These are phyloP conservation scores for Pythium aphanidermatum DNA, from an alignment of 352 stramenopile species.

Conservation along the genomic window DNA sequence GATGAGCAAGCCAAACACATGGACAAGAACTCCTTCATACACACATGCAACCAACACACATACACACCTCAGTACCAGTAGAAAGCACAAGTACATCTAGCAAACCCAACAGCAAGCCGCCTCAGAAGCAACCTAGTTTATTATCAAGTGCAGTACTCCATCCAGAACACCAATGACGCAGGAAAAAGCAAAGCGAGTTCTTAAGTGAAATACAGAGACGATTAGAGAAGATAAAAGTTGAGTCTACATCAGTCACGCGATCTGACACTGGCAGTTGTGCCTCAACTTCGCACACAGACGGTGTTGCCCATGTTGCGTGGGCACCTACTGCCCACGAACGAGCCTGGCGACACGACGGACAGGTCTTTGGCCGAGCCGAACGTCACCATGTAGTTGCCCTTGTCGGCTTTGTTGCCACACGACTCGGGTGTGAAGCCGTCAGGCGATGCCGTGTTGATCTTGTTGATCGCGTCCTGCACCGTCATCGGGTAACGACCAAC, in stretches of 20 bases:
- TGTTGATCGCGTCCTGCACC: slow-evolving; percentile 44
- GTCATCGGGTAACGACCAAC: slow-evolving; percentile 63
- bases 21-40: no score
- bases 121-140: no score
- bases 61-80: no score
- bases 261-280: no score
- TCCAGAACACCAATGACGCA: no score
- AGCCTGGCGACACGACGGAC: slow-evolving; percentile 28
- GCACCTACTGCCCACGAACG: slow-evolving; percentile 40
- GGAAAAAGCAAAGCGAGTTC: no score
- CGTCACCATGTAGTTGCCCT: slow-evolving; percentile 52
- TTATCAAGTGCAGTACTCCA: no score
- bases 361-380: slow-evolving; percentile 33
- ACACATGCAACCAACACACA: no score
- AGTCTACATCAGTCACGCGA: not conserved
- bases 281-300: slow-evolving; percentile 6
- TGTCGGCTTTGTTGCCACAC: slow-evolving; percentile 28
- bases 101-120: no score
- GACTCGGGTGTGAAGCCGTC: slow-evolving; percentile 45
- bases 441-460: slow-evolving; percentile 20
- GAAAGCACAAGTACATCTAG: no score
- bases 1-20: no score
- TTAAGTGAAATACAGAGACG: no score
- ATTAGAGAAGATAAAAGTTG: not conserved
- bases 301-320: slow-evolving; percentile 9